Conservation (phyloP, 371 early-diverging fungal genomes). For the Choanephora cucurbitarum region DNA sequence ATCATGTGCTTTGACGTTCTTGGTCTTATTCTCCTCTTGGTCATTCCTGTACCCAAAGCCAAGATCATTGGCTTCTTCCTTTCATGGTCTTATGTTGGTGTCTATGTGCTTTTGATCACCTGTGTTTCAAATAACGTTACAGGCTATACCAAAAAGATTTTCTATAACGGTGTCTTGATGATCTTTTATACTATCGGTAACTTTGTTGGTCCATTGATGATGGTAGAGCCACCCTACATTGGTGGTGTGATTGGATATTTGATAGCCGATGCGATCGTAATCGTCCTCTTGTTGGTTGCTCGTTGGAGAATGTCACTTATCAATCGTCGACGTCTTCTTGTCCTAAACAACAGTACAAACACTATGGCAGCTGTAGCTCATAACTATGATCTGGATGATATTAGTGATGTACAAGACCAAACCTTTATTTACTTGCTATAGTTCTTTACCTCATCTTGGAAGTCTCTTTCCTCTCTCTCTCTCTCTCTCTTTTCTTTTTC, state of each 20-base stretch:
- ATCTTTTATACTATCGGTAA: slow-evolving; percentile 37
- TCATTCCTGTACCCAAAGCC: slow-evolving; percentile 20
- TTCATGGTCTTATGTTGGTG: slow-evolving; percentile 23
- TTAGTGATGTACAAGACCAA: slow-evolving; percentile 44
- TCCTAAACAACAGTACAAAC: slow-evolving; percentile 20
- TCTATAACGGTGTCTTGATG: slow-evolving; percentile 30
- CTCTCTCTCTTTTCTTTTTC: too few species aligned
- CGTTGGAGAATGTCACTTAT: slow-evolving; percentile 30
- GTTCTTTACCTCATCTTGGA: not conserved
- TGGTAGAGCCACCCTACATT: slow-evolving; percentile 27
- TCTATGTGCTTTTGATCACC: slow-evolving; percentile 25
- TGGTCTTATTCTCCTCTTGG: slow-evolving; percentile 24
- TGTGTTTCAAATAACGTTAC: slow-evolving; percentile 31
- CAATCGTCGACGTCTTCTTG: slow-evolving; percentile 24
- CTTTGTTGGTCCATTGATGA: slow-evolving; percentile 37
- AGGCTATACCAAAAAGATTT: slow-evolving; percentile 35
- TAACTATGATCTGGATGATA: slow-evolving; percentile 32
- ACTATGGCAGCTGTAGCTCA: slow-evolving; percentile 12
- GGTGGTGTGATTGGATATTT: slow-evolving; percentile 32
- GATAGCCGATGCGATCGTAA: slow-evolving; percentile 19
- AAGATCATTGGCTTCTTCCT: slow-evolving; percentile 32
- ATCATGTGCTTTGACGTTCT: slow-evolving; percentile 21
- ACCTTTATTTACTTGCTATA: slow-evolving; percentile 41
- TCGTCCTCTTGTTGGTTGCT: slow-evolving; percentile 20
- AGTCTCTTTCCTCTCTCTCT: not conserved